phyloP scores from a whole-genome alignment of 2,329 filamentous ascomycete genomes.

The Paecilomyces dactylethromorphus region DNA sequence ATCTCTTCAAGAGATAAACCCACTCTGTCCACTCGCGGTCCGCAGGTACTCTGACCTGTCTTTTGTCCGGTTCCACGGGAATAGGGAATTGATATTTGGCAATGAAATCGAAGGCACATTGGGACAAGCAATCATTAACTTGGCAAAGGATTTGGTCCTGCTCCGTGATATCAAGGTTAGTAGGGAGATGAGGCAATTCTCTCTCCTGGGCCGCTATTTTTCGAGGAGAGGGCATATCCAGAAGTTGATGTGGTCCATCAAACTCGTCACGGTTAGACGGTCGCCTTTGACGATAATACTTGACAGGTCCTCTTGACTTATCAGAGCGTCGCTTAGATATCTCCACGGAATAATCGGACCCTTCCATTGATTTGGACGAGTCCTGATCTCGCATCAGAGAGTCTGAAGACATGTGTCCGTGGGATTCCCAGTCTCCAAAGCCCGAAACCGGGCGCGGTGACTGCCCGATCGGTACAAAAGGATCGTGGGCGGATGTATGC shows the following conservation, averaged over 20 bases:
- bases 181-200: conserved; percentile 74
- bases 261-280: conserved; percentile 83
- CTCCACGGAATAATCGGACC: conserved; percentile 30
- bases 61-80: conserved; percentile 74
- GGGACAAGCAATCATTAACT: conserved; percentile 78
- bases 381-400: conserved; percentile 26
- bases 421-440: conserved; percentile 29
- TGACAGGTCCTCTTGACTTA: conserved; percentile 21
- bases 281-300: conserved; percentile 52
- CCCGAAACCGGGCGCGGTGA: conserved; percentile 20
- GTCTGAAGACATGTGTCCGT: conserved; percentile 23
- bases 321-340: conserved; percentile 27
- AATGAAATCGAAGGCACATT: conserved; percentile 84
- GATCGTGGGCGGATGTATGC: conserved; percentile 18
- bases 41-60: conserved; percentile 64
- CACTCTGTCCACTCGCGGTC: conserved; percentile 88
- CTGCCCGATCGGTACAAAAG: conserved; percentile 25
- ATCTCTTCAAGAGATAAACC: conserved; percentile 78
- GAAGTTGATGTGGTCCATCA: conserved; percentile 76
- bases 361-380: conserved; percentile 23
- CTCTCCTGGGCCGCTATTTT: conserved; percentile 71
- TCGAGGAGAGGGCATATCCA: conserved; percentile 64
- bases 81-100: conserved; percentile 89
- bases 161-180: conserved; percentile 74
- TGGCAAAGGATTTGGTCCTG: conserved; percentile 73